Conservation (phyloP, 1,284 basidiomycete genomes). For the Malassezia sp. region DNA sequence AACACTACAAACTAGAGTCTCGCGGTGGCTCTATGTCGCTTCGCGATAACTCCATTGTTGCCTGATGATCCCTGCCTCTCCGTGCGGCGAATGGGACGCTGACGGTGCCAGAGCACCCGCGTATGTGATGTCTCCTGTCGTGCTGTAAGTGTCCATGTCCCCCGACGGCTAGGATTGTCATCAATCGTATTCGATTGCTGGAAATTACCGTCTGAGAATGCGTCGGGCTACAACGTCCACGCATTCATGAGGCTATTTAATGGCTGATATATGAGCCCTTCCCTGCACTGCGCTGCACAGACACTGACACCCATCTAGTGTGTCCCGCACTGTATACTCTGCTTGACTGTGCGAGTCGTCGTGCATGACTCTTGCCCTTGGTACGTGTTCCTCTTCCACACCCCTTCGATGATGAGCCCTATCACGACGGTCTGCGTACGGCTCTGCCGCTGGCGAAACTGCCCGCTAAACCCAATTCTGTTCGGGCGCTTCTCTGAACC, state of each 20-base stretch:
- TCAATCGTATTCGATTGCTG: slow-evolving; percentile 29
- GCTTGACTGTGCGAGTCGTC: no score
- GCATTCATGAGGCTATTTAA: slow-evolving; percentile 26
- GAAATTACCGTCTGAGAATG: slow-evolving; percentile 43
- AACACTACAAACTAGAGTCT: slow-evolving; percentile 38
- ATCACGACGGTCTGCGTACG: slow-evolving; percentile 44
- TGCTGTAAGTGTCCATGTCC: slow-evolving; percentile 2
- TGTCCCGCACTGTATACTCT: no score
- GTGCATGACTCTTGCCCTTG: background rate
- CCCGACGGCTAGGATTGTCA: slow-evolving; percentile 15
- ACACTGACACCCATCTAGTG: no score
- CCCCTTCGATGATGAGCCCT: slow-evolving; percentile 20
- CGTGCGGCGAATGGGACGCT: background rate
- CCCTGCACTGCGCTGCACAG: background rate
- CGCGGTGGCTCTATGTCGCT: slow-evolving; percentile 30
- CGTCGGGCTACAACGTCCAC: slow-evolving; percentile 14
- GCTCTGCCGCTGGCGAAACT: slow-evolving; percentile 27
- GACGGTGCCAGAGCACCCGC: background rate
- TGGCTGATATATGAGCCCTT: slow-evolving; percentile 36
- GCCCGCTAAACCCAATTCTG: slow-evolving; percentile 40
- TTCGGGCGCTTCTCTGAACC: slow-evolving; percentile 20
- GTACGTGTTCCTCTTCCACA: background rate
- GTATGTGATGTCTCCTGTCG: background rate
- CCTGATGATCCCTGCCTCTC: slow-evolving; percentile 11
- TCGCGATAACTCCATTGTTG: slow-evolving; percentile 32